Evolutionary conservation across 2,329 filamentous ascomycete genomes (phyloP), one percentile per base, ranked within the genome.

Genomic region (Westerdykella ornata): DNA sequence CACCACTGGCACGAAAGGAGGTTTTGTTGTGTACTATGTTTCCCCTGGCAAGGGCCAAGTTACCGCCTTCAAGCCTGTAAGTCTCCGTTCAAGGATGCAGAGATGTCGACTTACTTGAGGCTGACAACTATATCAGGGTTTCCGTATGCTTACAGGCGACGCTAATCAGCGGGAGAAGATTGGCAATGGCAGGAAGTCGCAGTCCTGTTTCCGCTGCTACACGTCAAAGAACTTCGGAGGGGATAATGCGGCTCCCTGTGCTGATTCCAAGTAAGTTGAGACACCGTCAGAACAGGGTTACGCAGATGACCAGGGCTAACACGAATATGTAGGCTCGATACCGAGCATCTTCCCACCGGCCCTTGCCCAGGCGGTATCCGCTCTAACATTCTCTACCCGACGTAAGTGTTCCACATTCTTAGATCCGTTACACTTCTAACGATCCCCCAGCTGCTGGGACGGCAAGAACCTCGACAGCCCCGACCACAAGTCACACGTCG

Each of bases 401-500:
- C 67, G 37, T 70, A 31, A 42, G 35, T 3, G 15, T 4, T 35
- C 17, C 30, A 12, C 12, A 8, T n/a, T 12, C 20, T 11, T 5
- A 16, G 15, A 9, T 13, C 14, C 14, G 30, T 33, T 33, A 14
- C 30, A 5, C 8, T 9, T 4, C 30, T 33, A 33, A 33, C 12
- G n/a, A 17, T 17, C 8, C 15, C 12, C 3, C 18, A 41, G 39
- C 8, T 38, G 68, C 60, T 71, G 69, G 68, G 68, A 72, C 42
- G 68, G 69, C 43, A 62, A 60, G 50, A 70, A 70, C 54, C 35
- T 67, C 4, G 72, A 75, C 51, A 72, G 72, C 15, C 33, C 52
- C 1, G 70, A 80, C 59, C 76, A 80, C 68, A 71, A 70, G 63
- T 68, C 68, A 48, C 79, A 72, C 48, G 66, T 71, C 12, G 60